Evolutionary conservation across 306 rosid genomes (phyloP), one percentile per base, ranked within the genome.

Genomic region (Glycine tomentella): DNA sequence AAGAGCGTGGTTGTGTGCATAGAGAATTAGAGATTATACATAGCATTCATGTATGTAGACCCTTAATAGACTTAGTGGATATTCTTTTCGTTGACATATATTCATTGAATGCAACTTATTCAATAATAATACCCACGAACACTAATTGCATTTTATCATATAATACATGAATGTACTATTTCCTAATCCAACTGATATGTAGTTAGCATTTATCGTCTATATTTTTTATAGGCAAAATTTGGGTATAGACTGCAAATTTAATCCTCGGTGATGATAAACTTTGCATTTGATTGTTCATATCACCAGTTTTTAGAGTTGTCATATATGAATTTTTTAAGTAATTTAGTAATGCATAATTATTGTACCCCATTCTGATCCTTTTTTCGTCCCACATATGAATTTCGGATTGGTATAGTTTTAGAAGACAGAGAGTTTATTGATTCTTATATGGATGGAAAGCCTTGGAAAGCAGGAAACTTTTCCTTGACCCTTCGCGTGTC

Each of bases 291-390:
- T 69, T 58, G 14, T n/a, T n/a, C n/a, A 51, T 58, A 50, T 78
- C 11, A 56, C 67, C 74, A 34, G 68, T 64, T 74, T 80, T 15
- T 17, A 55, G 40, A 5, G 42, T 16, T 75, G n/a, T n/a, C n/a
- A 57, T 42, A 8, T 80, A 48, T 42, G 16, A 14, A 59, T 64
- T 46, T 61, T 50, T 42, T 0, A 14, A 73, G 51, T 58, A 57
- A 51, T 8, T 13, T 74, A 69, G 70, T 75, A 72, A 73, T 77
- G 70, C 85, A 75, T 77, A 63, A 57, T 73, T 84, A 65, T 38
- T 64, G 57, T 45, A 46, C 74, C 57, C 49, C 58, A 57, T 72
- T 48, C 73, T 44, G 62, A 56, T 68, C n/a, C n/a, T n/a, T n/a
- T n/a, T n/a, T n/a, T n/a, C n/a, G n/a, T n/a, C n/a, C n/a, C n/a